These are phyloP conservation scores for Ramularia endophylla DNA, from an alignment of 2,329 filamentous ascomycete genomes.

Conservation along the genomic window DNA sequence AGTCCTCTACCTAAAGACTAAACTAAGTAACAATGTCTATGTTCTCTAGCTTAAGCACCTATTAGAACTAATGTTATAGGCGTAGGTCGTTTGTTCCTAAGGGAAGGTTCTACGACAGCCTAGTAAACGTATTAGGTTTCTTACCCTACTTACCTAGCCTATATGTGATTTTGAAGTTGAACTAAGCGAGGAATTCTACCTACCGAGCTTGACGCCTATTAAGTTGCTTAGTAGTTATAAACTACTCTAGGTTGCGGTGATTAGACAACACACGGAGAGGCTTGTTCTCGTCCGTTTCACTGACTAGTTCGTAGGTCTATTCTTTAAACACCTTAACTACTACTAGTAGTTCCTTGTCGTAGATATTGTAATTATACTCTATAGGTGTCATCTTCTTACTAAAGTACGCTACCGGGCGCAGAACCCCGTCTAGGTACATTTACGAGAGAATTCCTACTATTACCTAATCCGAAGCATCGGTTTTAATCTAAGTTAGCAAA, in stretches of 20 bases:
- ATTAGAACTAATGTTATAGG: background rate
- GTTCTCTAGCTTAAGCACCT: background rate
- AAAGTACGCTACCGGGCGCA: background rate
- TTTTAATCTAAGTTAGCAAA: no score
- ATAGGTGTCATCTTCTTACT: conserved; percentile 1
- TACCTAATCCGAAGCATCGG: no score
- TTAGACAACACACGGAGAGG: background rate
- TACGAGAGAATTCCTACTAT: background rate
- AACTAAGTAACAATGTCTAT: no score
- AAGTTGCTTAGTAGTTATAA: background rate
- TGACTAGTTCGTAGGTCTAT: conserved; percentile 1
- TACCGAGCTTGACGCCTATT: no score
- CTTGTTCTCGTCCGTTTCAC: background rate
- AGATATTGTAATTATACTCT: no score
- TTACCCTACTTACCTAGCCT: background rate
- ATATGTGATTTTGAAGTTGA: background rate
- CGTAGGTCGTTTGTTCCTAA: no score
- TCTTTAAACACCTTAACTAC: conserved; percentile 2
- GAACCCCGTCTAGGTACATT: background rate
- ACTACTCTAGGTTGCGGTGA: conserved; percentile 2
- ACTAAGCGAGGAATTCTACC: no score
- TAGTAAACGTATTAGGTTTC: no score
- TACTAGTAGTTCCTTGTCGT: no score
- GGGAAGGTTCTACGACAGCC: no score
- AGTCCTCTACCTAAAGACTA: no score